These are phyloP conservation scores for Yamadazyma mexicana DNA, from an alignment of 1,139 yeast genomes.

Conservation along the genomic window DNA sequence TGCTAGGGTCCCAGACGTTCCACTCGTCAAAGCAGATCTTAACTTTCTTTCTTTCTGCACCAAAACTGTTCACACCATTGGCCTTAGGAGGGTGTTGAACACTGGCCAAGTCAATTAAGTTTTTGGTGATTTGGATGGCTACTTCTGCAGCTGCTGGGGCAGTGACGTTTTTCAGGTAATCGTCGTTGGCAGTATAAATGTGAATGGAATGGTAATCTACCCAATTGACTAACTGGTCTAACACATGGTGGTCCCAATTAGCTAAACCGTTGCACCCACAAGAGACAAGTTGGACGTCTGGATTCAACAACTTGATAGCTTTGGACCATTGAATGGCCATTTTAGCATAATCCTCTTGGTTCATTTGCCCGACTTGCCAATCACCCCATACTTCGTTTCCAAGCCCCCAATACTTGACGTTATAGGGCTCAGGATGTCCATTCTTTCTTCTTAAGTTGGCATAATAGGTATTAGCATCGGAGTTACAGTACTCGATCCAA, in stretches of 20 bases:
- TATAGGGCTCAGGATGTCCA: constrained; percentile 31
- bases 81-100: constrained; percentile 14
- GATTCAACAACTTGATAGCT: constrained; percentile 29
- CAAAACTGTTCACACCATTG: constrained; percentile 10
- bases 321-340: constrained; percentile 32
- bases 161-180: constrained; percentile 25
- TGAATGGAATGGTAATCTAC: constrained; percentile 32
- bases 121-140: constrained; percentile 25
- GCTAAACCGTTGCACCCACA: constrained; percentile 29
- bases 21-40: constrained; percentile 35
- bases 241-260: constrained; percentile 27
- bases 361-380: constrained; percentile 35
- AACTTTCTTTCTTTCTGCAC: constrained; percentile 14
- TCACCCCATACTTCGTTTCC: constrained; percentile 37
- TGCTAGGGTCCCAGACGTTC: constrained; percentile 36
- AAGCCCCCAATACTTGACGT: constrained; percentile 34
- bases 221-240: constrained; percentile 23
- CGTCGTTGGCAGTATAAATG: constrained; percentile 25
- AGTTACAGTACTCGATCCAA: constrained; percentile 34
- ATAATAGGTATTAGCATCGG: constrained; percentile 26
- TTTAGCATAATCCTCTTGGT: constrained; percentile 25
- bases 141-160: constrained; percentile 31
- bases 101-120: constrained; percentile 27
- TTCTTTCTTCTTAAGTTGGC: constrained; percentile 25
- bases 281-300: constrained; percentile 23